Evolutionary conservation across 352 stramenopile species (phyloP), one percentile per base, ranked within the genome.

Genomic region (Pythium sukuiense): DNA sequence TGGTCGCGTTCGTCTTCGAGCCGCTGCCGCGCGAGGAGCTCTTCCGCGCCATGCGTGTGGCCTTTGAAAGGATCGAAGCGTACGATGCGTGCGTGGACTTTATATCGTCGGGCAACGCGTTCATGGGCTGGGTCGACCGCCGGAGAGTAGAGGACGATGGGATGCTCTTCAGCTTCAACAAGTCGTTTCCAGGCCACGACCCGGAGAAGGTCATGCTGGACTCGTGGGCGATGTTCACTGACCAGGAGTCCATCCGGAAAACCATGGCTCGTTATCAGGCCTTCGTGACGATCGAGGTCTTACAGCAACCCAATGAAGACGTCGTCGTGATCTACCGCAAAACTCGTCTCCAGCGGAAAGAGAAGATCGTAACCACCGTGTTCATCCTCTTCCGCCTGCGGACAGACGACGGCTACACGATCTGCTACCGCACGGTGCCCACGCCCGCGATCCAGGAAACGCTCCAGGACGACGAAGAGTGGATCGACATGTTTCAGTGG

Each of bases 401-500:
- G 30, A 91, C 76, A 0, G 64, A 77, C 26, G 73, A 52, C 2
- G 83, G 82, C 6, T 89, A 81, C 74, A 83, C 71, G 35, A 63
- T 88, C 27, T 87, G 80, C 57, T 84, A 89, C 64, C 82, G 80
- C 18, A 85, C 80, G 39, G 87, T 88, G 54, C 75, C 80, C 9
- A 77, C 73, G 30, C 80, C 75, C 0, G 62, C 59, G 2, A 84
- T 90, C 45, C 71, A 87, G 59, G 63, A 76, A 13, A 65, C 78
- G 3, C 64, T 89, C 27, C 75, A 76, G 18, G 68, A 79, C 11
- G 60, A 67, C 16, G 80, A 85, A 32, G 52, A 63, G 13, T 89
- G 78, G 80, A 77, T 88, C 60, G 70, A 89, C 30, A 69, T 86
- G 32, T 89, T 88, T 54, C 76, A 89, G 61, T 90, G 80, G 81